A percentile compares a stretch with the other conserved stretches of the same genome.
Conservation (phyloP, 2,329 filamentous ascomycete species). For the Neobulgaria alba region DNA sequence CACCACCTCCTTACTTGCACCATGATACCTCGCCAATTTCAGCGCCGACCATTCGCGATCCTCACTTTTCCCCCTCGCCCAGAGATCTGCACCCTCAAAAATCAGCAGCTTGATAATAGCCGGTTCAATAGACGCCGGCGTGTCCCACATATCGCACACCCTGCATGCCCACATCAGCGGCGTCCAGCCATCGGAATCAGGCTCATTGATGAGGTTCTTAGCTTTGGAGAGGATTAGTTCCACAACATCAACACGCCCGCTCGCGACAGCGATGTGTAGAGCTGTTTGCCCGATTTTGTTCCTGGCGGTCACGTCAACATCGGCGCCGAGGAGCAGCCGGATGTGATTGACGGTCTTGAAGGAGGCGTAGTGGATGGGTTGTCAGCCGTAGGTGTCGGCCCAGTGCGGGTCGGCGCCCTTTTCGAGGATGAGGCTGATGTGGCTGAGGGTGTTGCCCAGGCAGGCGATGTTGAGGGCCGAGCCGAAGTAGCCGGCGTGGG, state of each 20-base stretch:
- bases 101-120: conserved; percentile 11
- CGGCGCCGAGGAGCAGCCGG: conserved; percentile 4
- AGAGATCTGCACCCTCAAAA: conserved; percentile 10
- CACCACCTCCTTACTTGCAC: neutral
- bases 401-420: conserved; percentile 3
- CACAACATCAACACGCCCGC: conserved; percentile 7
- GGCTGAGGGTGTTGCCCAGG: conserved; percentile 1
- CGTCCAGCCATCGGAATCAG: conserved; percentile 18
- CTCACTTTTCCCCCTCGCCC: conserved; percentile 2
- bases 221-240: conserved; percentile 3
- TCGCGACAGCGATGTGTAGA: conserved; percentile 8
- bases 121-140: neutral
- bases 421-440: conserved; percentile 6
- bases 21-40: conserved; percentile 10
- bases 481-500: conserved; percentile 5
- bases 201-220: conserved; percentile 2
- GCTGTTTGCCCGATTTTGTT: conserved; percentile 5
- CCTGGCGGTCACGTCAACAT: conserved; percentile 5
- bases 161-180: conserved; percentile 16
- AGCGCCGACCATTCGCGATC: conserved; percentile 12
- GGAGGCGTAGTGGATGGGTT: conserved; percentile 6
- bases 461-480: conserved; percentile 5
- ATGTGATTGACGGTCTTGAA: conserved; percentile 5
- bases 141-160: neutral
- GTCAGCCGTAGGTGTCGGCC: conserved; percentile 5